Conservation (phyloP, 2,329 filamentous ascomycete genomes). For the Fusarium pseudonygamai region DNA sequence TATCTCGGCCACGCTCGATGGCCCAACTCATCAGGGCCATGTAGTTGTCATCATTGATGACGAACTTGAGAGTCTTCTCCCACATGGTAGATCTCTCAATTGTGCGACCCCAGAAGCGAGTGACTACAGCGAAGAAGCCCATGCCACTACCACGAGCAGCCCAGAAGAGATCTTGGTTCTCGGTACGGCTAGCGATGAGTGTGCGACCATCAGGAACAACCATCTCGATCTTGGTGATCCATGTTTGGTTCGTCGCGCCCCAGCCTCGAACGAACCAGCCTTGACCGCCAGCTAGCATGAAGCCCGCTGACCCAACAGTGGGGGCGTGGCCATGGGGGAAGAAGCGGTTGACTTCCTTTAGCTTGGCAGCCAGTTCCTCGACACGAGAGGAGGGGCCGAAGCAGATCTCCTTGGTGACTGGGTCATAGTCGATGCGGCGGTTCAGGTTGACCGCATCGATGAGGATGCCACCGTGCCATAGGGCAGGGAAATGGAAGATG, state of each 20-base stretch:
- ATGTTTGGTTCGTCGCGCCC: constrained; percentile 1
- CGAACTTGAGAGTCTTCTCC: constrained; percentile 1
- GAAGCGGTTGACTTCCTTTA: background rate
- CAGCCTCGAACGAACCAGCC: constrained; percentile 13
- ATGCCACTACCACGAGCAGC: constrained; percentile 8
- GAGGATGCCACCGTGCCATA: constrained; percentile 1
- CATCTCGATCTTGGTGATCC: constrained; percentile 16
- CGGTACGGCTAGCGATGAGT: background rate
- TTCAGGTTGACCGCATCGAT: constrained; percentile 15
- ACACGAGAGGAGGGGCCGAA: constrained; percentile 3
- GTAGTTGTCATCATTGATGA: background rate
- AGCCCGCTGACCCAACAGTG: constrained; percentile 7
- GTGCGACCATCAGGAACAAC: constrained; percentile 5
- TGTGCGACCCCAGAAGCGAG: constrained; percentile 13
- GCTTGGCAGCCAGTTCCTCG: background rate
- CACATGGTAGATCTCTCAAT: constrained; percentile 7
- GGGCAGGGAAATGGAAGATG: constrained; percentile 1
- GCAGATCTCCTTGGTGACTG: background rate
- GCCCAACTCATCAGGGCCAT: background rate
- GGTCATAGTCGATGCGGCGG: constrained; percentile 5
- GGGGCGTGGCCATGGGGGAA: constrained; percentile 12
- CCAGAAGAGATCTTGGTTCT: constrained; percentile 13
- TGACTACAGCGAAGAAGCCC: constrained; percentile 14
- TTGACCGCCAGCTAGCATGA: constrained; percentile 17
- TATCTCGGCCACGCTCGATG: background rate